These are phyloP conservation scores for Pyrus bretschneideri DNA, from an alignment of 306 rosid genomes.

Conservation along the genomic window DNA sequence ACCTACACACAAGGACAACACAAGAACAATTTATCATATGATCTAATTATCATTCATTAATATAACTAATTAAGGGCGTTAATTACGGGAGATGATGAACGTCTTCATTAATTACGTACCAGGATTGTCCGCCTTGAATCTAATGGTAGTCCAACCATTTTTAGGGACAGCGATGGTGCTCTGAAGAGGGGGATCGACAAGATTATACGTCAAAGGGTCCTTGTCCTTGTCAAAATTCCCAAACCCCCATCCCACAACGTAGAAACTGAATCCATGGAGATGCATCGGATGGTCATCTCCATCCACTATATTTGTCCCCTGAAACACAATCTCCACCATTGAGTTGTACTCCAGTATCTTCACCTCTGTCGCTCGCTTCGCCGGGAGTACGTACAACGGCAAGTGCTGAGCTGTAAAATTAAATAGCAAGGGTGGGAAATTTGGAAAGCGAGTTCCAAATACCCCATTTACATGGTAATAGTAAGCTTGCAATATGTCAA, in stretches of 20 bases:
- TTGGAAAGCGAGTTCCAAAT: slow-evolving; percentile 18
- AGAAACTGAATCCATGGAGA: slow-evolving; percentile 28
- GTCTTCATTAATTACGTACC: slow-evolving; percentile 1
- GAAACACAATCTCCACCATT: slow-evolving; percentile 24
- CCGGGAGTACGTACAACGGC: slow-evolving; percentile 8
- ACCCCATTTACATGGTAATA: slow-evolving; percentile 5
- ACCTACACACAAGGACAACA: background rate
- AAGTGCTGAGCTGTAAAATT: slow-evolving; percentile 14
- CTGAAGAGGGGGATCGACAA: slow-evolving; percentile 24
- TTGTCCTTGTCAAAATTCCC: slow-evolving; percentile 25
- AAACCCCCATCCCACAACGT: slow-evolving; percentile 14
- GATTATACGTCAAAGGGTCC: slow-evolving; percentile 22
- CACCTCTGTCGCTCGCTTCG: slow-evolving; percentile 15
- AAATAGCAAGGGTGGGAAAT: slow-evolving; percentile 10
- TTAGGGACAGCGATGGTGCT: slow-evolving; percentile 25
- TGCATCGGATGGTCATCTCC: slow-evolving; percentile 33
- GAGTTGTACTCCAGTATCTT: slow-evolving; percentile 20
- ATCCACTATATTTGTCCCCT: slow-evolving; percentile 19
- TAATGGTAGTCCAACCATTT: slow-evolving; percentile 20
- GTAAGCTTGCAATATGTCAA: slow-evolving; percentile 26
- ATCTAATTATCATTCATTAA: too few species aligned
- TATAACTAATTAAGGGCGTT: background rate
- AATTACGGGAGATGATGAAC: background rate
- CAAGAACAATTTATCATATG: background rate
- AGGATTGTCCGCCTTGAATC: slow-evolving; percentile 30